Percentiles rank a stretch among this genome's conserved stretches.
phyloP scores from a whole-genome alignment of 2,329 filamentous ascomycete genomes.

The Apiospora aurea region DNA sequence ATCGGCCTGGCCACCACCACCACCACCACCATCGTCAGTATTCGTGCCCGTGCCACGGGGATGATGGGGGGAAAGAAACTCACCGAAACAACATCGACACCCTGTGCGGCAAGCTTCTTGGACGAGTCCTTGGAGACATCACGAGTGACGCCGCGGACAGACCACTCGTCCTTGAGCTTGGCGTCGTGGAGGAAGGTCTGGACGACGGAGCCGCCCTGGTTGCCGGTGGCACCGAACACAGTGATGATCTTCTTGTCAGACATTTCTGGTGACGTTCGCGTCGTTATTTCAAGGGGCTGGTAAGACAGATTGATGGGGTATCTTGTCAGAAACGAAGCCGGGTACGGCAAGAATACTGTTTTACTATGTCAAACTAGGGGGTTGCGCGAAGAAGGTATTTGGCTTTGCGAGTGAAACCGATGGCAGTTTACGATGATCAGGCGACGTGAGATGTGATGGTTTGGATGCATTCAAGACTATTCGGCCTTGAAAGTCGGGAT shows the following conservation, averaged over 20 bases:
- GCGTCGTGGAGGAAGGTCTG: slow-evolving; percentile 47
- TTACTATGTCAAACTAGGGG: not conserved
- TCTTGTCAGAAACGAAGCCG: not conserved
- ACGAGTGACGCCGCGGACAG: slow-evolving; percentile 63
- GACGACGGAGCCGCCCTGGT: slow-evolving; percentile 66
- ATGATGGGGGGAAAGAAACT: slow-evolving; percentile 30
- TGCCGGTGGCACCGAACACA: slow-evolving; percentile 66
- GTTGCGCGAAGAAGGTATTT: not conserved
- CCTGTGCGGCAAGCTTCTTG: slow-evolving; percentile 51
- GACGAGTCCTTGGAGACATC: slow-evolving; percentile 51
- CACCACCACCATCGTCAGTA: not conserved
- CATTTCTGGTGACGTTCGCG: slow-evolving; percentile 29
- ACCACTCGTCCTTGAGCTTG: slow-evolving; percentile 54
- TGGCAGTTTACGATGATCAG: not conserved
- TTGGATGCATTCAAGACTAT: not conserved
- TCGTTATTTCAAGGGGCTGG: not conserved
- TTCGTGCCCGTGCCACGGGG: not conserved
- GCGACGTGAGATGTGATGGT: not conserved
- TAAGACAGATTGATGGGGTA: not conserved
- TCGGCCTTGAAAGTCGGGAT: not conserved
- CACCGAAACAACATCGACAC: slow-evolving; percentile 57
- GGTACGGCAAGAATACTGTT: not conserved
- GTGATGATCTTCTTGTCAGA: slow-evolving; percentile 54
- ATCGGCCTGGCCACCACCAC: slow-evolving; percentile 56
- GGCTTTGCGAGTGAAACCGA: no score